phyloP scores from a whole-genome alignment of 2,329 filamentous ascomycete species.

The Colletotrichum sp. region DNA sequence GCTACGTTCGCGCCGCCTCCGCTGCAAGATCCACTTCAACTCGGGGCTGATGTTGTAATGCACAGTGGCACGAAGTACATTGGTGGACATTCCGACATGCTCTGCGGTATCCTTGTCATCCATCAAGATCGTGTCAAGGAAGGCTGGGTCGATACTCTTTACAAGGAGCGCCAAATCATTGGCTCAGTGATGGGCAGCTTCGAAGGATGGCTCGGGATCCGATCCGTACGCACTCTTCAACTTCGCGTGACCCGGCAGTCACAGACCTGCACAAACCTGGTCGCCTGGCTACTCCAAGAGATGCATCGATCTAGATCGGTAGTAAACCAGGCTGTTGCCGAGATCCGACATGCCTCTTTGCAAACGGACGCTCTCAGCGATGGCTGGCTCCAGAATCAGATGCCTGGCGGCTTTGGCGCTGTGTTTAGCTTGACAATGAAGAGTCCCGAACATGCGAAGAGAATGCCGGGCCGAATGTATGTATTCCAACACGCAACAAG shows the following conservation, averaged over 20 bases:
- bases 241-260: slow-evolving; percentile 81
- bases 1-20: slow-evolving; percentile 65
- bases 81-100: slow-evolving; percentile 91
- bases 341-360: background rate
- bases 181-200: slow-evolving; percentile 86
- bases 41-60: slow-evolving; percentile 86
- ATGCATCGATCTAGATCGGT: background rate
- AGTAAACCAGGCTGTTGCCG: background rate
- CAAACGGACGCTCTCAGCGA: background rate
- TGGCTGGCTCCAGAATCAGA: background rate
- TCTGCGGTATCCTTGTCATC: slow-evolving; percentile 84
- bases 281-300: background rate
- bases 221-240: slow-evolving; percentile 85
- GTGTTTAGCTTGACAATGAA: background rate
- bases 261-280: slow-evolving; percentile 40
- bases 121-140: slow-evolving; percentile 49
- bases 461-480: background rate
- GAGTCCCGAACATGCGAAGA: background rate
- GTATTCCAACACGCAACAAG: background rate
- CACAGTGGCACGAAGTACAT: slow-evolving; percentile 96
- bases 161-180: slow-evolving; percentile 72
- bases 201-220: slow-evolving; percentile 89
- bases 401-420: background rate
- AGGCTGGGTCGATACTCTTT: slow-evolving; percentile 63
- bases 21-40: slow-evolving; percentile 81